phyloP scores from a whole-genome alignment of 208 protist species.

The Acanthamoeba castellanii region DNA sequence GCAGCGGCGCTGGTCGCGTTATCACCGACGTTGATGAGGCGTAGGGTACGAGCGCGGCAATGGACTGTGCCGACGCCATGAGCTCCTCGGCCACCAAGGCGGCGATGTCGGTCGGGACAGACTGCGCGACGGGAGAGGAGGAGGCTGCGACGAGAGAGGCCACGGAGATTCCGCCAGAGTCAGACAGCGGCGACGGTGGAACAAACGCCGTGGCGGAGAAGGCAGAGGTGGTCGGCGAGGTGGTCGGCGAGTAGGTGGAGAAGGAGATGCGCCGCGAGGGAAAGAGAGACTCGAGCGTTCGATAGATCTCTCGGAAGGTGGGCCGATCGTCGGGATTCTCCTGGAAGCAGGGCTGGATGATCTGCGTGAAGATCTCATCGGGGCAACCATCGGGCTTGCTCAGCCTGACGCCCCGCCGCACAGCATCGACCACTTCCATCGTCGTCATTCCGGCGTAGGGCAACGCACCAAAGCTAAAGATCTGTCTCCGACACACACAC shows the following conservation, averaged over 20 bases:
- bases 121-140: background rate
- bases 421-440: constrained; percentile 56
- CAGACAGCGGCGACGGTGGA: background rate
- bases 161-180: background rate
- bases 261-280: background rate
- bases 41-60: constrained; percentile 21
- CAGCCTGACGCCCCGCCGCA: background rate
- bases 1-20: background rate
- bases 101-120: background rate
- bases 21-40: background rate
- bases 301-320: constrained; percentile 52
- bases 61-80: background rate
- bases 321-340: constrained; percentile 64
- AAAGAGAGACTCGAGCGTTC: constrained; percentile 31
- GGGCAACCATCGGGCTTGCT: constrained; percentile 20
- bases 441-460: constrained; percentile 58
- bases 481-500: background rate
- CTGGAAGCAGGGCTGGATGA: constrained; percentile 32
- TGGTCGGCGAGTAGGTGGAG: constrained; percentile 39
- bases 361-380: constrained; percentile 49
- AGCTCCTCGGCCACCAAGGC: background rate
- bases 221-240: background rate
- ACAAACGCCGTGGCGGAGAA: no score
- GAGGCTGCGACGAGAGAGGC: no score
- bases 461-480: constrained; percentile 68